phyloP scores from a whole-genome alignment of 2,329 filamentous ascomycete genomes.

The Monosporascus ibericus region DNA sequence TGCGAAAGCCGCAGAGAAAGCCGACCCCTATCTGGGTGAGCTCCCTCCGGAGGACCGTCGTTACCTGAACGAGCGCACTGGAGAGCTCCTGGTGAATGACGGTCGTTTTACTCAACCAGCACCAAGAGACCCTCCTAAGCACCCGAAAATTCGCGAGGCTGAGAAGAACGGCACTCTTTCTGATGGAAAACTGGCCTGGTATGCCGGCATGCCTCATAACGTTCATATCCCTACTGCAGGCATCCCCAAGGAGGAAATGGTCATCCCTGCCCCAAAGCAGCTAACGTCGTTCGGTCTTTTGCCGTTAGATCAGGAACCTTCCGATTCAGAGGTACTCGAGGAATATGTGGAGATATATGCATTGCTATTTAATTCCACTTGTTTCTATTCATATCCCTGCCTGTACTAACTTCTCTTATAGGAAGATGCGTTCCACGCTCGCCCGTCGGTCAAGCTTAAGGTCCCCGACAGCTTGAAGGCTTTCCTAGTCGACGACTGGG shows the following conservation, averaged over 20 bases:
- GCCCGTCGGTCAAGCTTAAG: conserved; percentile 78
- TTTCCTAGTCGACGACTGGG: conserved; percentile 95
- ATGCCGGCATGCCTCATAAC: conserved; percentile 1
- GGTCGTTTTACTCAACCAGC: too few species aligned
- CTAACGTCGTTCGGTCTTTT: too few species aligned
- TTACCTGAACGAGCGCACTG: not conserved
- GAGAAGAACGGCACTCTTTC: not conserved
- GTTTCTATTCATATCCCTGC: not conserved
- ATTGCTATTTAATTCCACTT: not conserved
- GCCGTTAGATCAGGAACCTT: too few species aligned
- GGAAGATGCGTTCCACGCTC: conserved; percentile 82
- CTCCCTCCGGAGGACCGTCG: not conserved
- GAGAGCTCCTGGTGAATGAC: too few species aligned
- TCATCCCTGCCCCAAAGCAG: not conserved
- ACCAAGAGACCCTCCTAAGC: not conserved
- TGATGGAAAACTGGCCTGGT: conserved; percentile 1
- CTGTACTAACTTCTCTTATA: conserved; percentile 30
- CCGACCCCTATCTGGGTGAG: not conserved
- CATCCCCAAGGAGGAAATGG: conserved; percentile 2
- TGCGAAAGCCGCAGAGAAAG: not conserved
- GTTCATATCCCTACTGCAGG: conserved; percentile 11
- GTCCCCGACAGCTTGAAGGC: conserved; percentile 89
- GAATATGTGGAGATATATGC: not conserved
- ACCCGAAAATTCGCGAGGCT: conserved; percentile 7
- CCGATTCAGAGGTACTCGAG: not conserved